Conservation (phyloP, 805 yeast genomes). For the Priceomyces castillae region DNA sequence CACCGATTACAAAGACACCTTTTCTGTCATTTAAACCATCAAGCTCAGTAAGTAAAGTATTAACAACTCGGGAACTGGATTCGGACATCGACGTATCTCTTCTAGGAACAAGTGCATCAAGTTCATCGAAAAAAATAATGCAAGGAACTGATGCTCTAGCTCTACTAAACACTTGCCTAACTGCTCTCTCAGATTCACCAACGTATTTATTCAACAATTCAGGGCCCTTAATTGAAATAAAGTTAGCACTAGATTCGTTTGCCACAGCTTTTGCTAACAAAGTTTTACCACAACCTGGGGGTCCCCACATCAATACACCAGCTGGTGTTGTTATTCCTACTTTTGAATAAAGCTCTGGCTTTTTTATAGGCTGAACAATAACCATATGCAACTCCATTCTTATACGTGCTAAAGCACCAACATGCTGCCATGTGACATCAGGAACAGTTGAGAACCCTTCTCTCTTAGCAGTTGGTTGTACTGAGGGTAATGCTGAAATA, state of each 20-base stretch:
- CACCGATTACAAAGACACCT: constrained; percentile 94
- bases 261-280: constrained; percentile 96
- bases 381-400: constrained; percentile 95
- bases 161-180: constrained; percentile 86
- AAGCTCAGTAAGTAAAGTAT: constrained; percentile 87
- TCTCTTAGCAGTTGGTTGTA: constrained; percentile 96
- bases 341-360: constrained; percentile 83
- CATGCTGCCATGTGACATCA: constrained; percentile 92
- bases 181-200: constrained; percentile 93
- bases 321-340: constrained; percentile 97
- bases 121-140: constrained; percentile 91
- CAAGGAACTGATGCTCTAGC: constrained; percentile 94
- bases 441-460: constrained; percentile 99
- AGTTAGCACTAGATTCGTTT: constrained; percentile 93
- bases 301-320: constrained; percentile 98
- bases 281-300: constrained; percentile 99
- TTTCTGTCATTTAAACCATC: constrained; percentile 92
- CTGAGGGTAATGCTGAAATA: constrained; percentile 78
- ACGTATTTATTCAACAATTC: constrained; percentile 92
- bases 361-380: constrained; percentile 91
- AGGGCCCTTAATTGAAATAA: constrained; percentile 94
- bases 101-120: constrained; percentile 93
- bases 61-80: constrained; percentile 89
- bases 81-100: constrained; percentile 88
- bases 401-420: constrained; percentile 80